Conservation (phyloP, 192 early-diverging fungal species). For the Lobosporangium transversale region DNA sequence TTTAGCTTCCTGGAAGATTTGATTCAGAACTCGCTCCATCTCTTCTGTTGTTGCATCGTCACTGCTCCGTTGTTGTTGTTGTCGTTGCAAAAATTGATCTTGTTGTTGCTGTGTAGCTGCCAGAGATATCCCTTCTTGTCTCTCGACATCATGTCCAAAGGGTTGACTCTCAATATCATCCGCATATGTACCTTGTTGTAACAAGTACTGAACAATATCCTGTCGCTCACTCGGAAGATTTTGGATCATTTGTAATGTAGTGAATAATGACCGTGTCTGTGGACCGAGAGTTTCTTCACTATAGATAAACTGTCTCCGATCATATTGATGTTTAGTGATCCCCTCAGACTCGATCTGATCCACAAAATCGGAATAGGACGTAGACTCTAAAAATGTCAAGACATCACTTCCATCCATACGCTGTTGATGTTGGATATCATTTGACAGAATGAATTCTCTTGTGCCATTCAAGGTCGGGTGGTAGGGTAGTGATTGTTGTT, state of each 20-base stretch:
- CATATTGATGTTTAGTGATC: slow-evolving; percentile 29
- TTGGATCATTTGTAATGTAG: slow-evolving; percentile 35
- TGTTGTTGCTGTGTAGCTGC: slow-evolving; percentile 25
- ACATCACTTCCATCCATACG: slow-evolving; percentile 35
- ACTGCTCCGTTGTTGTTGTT: no score
- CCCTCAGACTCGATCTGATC: slow-evolving; percentile 30
- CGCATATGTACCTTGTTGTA: slow-evolving; percentile 39
- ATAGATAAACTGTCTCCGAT: slow-evolving; percentile 39
- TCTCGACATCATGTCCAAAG: slow-evolving; percentile 13
- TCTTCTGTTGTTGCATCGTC: slow-evolving; percentile 17
- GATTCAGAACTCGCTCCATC: slow-evolving; percentile 41
- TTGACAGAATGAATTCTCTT: not conserved
- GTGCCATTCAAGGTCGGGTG: not conserved
- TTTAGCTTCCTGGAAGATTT: slow-evolving; percentile 42
- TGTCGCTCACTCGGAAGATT: slow-evolving; percentile 46
- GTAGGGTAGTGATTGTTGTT: not conserved
- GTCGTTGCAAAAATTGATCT: not conserved
- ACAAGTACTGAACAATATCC: slow-evolving; percentile 46
- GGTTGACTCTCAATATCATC: slow-evolving; percentile 38
- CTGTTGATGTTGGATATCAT: slow-evolving; percentile 31
- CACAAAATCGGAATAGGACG: slow-evolving; percentile 39
- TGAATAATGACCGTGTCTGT: not conserved
- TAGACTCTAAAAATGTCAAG: slow-evolving; percentile 26
- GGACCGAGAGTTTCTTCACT: slow-evolving; percentile 7
- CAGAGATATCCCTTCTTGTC: slow-evolving; percentile 25